phyloP scores from a whole-genome alignment of 768 basidiomycete species.

The Boletus rubropictus region DNA sequence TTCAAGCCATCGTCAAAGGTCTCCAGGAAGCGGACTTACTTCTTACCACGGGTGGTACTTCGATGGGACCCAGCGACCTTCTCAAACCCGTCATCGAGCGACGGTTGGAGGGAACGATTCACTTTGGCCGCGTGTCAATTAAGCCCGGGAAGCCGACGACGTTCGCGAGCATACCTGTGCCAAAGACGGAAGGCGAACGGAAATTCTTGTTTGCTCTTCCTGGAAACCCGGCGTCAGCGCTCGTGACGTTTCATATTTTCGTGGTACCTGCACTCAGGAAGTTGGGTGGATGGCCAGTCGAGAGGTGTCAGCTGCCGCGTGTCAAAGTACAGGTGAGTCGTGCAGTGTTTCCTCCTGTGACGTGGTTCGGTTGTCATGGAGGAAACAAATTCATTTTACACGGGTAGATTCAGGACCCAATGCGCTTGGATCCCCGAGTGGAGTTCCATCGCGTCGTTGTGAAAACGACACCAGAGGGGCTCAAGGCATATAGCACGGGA shows the following conservation, averaged over 20 bases:
- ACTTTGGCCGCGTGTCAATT: constrained; percentile 81
- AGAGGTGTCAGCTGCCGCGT: constrained; percentile 51
- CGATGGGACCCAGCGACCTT: constrained; percentile 85
- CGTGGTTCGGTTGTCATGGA: not conserved
- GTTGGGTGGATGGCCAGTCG: constrained; percentile 61
- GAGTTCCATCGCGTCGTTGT: constrained; percentile 82
- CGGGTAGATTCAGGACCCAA: constrained; percentile 48
- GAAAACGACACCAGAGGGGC: constrained; percentile 34
- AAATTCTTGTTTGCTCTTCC: constrained; percentile 82
- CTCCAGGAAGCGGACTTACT: constrained; percentile 65
- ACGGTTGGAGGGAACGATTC: constrained; percentile 65
- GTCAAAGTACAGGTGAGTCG: constrained; percentile 57
- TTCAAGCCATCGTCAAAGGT: constrained; percentile 50
- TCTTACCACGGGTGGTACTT: constrained; percentile 84
- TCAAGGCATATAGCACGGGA: constrained; percentile 75
- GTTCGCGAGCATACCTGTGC: constrained; percentile 67
- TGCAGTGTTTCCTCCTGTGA: not conserved
- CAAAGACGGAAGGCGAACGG: constrained; percentile 24
- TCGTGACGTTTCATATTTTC: constrained; percentile 82
- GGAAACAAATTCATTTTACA: not conserved
- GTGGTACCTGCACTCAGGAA: constrained; percentile 74
- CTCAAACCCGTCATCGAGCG: constrained; percentile 86
- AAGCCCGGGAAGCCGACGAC: constrained; percentile 89
- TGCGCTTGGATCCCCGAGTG: constrained; percentile 65
- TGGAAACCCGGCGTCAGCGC: constrained; percentile 83